Evolutionary conservation across 2,329 filamentous ascomycete genomes (phyloP).

Genomic region (Delphinella strobiligena): DNA sequence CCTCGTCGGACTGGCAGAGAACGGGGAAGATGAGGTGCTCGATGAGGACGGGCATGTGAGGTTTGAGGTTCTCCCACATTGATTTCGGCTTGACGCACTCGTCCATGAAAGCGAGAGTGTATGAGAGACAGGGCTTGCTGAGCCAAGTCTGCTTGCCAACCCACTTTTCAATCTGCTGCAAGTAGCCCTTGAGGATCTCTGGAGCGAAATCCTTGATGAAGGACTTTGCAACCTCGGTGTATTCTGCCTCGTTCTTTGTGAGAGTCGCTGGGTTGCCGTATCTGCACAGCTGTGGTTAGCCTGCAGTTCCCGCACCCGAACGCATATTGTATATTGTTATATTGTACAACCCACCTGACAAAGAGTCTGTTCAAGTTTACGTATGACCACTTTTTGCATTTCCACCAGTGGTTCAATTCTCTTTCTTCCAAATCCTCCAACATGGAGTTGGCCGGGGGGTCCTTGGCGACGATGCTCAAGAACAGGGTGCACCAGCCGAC

Average conservation of each 20-base stretch:
- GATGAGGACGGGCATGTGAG: slow-evolving; percentile 84
- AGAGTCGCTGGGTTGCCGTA: slow-evolving; percentile 79
- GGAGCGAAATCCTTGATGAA: slow-evolving; percentile 89
- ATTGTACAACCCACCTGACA: slow-evolving; percentile 34
- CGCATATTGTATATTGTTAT: slow-evolving; percentile 4
- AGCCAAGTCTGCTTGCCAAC: slow-evolving; percentile 89
- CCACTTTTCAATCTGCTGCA: slow-evolving; percentile 94
- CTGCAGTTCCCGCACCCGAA: no score
- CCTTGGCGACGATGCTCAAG: slow-evolving; percentile 76
- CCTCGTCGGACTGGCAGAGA: slow-evolving; percentile 81
- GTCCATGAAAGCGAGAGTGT: slow-evolving; percentile 88
- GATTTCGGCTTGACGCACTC: slow-evolving; percentile 95
- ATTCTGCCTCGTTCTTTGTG: slow-evolving; percentile 64
- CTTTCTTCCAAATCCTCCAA: slow-evolving; percentile 70
- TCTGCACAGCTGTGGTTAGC: no score
- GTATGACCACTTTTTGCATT: slow-evolving; percentile 99
- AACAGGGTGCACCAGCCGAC: slow-evolving; percentile 96
- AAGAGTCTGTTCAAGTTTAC: slow-evolving; percentile 94
- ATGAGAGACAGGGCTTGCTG: slow-evolving; percentile 84
- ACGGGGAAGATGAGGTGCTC: slow-evolving; percentile 94
- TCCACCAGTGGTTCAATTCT: slow-evolving; percentile 97
- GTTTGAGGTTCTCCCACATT: slow-evolving; percentile 91
- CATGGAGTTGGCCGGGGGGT: slow-evolving; percentile 68
- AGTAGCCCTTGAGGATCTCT: slow-evolving; percentile 89
- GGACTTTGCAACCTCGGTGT: slow-evolving; percentile 72